Evolutionary conservation across 1,139 yeast genomes (phyloP).

Genomic region (Kurtzmaniella quercitrusa): DNA sequence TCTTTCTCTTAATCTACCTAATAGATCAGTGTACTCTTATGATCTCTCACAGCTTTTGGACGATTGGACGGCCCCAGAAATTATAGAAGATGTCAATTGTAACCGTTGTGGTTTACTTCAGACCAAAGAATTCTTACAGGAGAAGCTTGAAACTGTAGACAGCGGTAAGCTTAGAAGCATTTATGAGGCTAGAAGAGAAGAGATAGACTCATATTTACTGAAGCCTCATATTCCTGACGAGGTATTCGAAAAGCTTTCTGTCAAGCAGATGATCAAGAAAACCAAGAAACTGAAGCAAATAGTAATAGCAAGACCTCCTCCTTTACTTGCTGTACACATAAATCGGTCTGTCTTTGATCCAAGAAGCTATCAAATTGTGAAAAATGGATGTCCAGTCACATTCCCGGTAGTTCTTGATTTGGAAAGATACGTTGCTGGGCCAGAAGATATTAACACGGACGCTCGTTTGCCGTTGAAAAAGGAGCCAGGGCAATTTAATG

Average conservation of each 20-base stretch:
- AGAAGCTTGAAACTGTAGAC: constrained; percentile 29
- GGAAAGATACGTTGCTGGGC: constrained; percentile 65
- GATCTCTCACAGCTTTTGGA: constrained; percentile 52
- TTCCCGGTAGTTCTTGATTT: constrained; percentile 69
- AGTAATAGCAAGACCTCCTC: constrained; percentile 77
- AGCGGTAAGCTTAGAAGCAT: constrained; percentile 38
- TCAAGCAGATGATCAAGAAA: constrained; percentile 70
- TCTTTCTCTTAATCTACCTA: constrained; percentile 64
- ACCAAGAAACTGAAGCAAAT: constrained; percentile 82
- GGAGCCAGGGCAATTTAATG: constrained; percentile 32
- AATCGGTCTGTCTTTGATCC: constrained; percentile 93
- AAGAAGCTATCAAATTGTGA: constrained; percentile 73
- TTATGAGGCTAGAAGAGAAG: constrained; percentile 48
- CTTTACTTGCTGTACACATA: constrained; percentile 77
- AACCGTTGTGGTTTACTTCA: constrained; percentile 79
- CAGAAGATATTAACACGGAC: constrained; percentile 69
- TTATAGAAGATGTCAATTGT: constrained; percentile 89
- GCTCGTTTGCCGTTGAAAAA: constrained; percentile 73
- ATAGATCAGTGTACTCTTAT: constrained; percentile 28
- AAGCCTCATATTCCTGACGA: constrained; percentile 77
- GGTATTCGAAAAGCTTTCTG: constrained; percentile 66
- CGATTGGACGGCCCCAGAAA: constrained; percentile 77
- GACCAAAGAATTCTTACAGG: constrained; percentile 48
- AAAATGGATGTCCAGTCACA: constrained; percentile 76
- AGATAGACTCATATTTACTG: constrained; percentile 53